These are phyloP conservation scores for Neurospora discreta DNA, from an alignment of 495 filamentous ascomycete genomes.

Conservation along the genomic window DNA sequence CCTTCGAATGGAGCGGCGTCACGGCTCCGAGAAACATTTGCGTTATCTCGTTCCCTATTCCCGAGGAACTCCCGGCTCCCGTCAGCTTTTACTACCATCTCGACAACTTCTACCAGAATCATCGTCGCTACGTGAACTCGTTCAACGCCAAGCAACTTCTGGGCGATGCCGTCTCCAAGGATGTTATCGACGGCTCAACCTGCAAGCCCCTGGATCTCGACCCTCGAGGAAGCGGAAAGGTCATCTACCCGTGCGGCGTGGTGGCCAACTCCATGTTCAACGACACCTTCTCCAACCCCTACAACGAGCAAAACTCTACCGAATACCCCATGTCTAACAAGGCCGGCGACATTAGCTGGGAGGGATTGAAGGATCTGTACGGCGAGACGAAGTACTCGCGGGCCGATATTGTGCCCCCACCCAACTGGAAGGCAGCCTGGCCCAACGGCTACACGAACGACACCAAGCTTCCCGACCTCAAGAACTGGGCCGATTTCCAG, in stretches of 20 bases:
- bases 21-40: constrained; percentile 33
- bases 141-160: constrained; percentile 73
- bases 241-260: constrained; percentile 90
- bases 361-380: constrained; percentile 69
- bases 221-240: constrained; percentile 37
- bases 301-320: constrained; percentile 28
- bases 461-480: constrained; percentile 53
- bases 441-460: constrained; percentile 52
- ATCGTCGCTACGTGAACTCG: constrained; percentile 88
- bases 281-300: constrained; percentile 65
- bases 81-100: constrained; percentile 89
- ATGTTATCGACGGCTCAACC: constrained; percentile 49
- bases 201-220: constrained; percentile 66
- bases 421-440: constrained; percentile 66
- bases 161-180: constrained; percentile 51
- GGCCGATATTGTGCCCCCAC: constrained; percentile 59
- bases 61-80: constrained; percentile 63
- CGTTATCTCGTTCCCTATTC: constrained; percentile 63
- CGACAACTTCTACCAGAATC: constrained; percentile 98
- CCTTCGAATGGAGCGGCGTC: constrained; percentile 12
- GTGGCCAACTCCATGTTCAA: constrained; percentile 98
- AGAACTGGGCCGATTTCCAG: constrained; percentile 72
- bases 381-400: constrained; percentile 50
- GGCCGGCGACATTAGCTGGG: constrained; percentile 67
- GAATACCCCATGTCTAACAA: constrained; percentile 61